These are phyloP conservation scores for Taphrina pruni DNA, from an alignment of 1,139 yeast genomes.

Conservation along the genomic window DNA sequence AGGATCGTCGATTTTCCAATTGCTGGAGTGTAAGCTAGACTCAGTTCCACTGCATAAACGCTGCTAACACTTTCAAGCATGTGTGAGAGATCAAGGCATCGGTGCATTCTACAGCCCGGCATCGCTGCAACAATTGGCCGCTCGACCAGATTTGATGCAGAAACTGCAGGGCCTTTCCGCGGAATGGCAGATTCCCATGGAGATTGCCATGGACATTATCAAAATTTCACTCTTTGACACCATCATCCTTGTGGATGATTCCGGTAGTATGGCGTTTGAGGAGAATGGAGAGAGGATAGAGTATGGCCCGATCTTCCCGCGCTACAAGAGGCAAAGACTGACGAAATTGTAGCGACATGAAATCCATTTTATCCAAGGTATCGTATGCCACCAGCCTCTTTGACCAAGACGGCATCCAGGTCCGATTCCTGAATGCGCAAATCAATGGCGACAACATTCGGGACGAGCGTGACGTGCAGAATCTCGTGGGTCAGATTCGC, in stretches of 20 bases:
- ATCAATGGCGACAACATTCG: constrained; percentile 49
- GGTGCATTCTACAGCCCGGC: constrained; percentile 51
- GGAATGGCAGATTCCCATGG: constrained; percentile 51
- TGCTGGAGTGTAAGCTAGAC: constrained; percentile 29
- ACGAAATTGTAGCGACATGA: constrained; percentile 47
- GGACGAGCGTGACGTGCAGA: constrained; percentile 49
- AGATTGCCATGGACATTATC: constrained; percentile 51
- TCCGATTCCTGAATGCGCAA: constrained; percentile 51
- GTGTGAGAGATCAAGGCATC: constrained; percentile 50
- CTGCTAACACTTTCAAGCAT: constrained; percentile 46
- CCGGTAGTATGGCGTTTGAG: constrained; percentile 53
- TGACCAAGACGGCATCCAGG: constrained; percentile 52
- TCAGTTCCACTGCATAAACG: too few species aligned
- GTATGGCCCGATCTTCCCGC: neutral
- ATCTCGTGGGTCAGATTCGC: constrained; percentile 48
- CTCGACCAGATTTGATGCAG: constrained; percentile 46
- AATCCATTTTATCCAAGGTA: constrained; percentile 50
- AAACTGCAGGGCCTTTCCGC: constrained; percentile 48
- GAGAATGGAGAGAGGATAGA: constrained; percentile 53
- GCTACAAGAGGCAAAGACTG: neutral
- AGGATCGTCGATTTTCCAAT: constrained; percentile 32
- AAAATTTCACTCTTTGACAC: constrained; percentile 52
- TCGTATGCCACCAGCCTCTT: constrained; percentile 51
- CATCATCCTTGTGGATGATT: constrained; percentile 51
- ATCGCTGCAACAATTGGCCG: constrained; percentile 50